A percentile compares a stretch with the other conserved stretches of the same genome.
Conservation (phyloP, 768 basidiomycete genomes). For the Leccinum obscurum region DNA sequence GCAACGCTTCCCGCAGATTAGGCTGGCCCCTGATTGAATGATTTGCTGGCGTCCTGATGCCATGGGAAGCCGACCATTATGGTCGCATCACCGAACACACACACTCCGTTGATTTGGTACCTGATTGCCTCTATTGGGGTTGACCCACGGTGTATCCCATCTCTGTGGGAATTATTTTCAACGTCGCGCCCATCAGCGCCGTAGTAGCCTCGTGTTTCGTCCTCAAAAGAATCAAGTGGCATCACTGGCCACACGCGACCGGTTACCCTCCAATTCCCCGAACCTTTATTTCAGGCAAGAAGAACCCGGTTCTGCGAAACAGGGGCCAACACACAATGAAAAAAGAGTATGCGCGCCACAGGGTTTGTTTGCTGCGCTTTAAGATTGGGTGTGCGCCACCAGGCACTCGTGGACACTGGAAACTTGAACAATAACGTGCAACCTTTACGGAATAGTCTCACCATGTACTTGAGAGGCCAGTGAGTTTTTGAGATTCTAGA, state of each 20-base stretch:
- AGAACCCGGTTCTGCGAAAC: conserved; percentile 10
- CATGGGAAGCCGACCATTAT: neutral
- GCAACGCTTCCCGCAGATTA: conserved; percentile 1
- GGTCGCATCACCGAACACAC: neutral
- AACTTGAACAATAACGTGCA: conserved; percentile 12
- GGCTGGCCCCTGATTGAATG: conserved; percentile 13
- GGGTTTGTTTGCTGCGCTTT: conserved; percentile 15
- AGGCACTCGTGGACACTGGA: conserved; percentile 18
- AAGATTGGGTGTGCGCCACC: conserved; percentile 10
- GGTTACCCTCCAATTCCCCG: neutral
- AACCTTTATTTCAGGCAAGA: neutral
- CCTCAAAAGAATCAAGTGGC: neutral
- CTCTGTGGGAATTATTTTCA: conserved; percentile 20
- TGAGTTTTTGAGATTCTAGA: conserved; percentile 8
- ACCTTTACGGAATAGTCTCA: conserved; percentile 14
- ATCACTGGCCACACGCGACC: neutral
- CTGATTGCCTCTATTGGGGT: conserved; percentile 1
- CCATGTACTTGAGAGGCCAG: conserved; percentile 14
- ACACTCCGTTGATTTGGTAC: conserved; percentile 20
- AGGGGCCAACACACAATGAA: conserved; percentile 2
- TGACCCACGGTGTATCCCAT: conserved; percentile 17
- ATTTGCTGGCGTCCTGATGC: neutral
- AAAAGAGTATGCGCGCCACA: conserved; percentile 16
- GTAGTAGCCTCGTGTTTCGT: neutral
- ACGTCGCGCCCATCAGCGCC: neutral